These are phyloP conservation scores for Beauveria sp. DNA, from an alignment of 2,329 filamentous ascomycete species.

Conservation along the genomic window DNA sequence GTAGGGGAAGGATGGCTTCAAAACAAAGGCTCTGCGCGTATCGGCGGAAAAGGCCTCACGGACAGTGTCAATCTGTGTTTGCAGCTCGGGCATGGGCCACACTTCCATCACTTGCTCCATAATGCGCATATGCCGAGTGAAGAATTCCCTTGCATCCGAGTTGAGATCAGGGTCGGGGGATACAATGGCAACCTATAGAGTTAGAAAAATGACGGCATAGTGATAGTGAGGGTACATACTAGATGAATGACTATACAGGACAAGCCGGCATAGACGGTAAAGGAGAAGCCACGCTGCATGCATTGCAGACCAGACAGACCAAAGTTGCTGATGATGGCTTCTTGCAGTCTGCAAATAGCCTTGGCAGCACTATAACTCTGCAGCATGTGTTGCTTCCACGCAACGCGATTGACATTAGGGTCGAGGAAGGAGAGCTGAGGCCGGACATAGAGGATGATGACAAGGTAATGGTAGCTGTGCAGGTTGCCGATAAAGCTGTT, in stretches of 20 bases:
- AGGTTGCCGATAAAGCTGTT: slow-evolving; percentile 86
- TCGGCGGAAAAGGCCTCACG: slow-evolving; percentile 89
- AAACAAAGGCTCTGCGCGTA: slow-evolving; percentile 72
- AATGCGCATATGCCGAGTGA: slow-evolving; percentile 88
- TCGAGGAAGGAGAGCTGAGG: slow-evolving; percentile 78
- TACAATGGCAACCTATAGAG: slow-evolving; percentile 72
- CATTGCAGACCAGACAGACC: slow-evolving; percentile 75
- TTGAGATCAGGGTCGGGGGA: slow-evolving; percentile 88
- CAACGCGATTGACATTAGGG: slow-evolving; percentile 59
- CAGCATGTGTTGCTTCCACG: slow-evolving; percentile 84
- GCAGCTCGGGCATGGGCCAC: slow-evolving; percentile 85
- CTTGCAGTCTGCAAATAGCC: slow-evolving; percentile 76
- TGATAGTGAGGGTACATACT: slow-evolving; percentile 47
- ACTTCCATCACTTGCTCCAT: slow-evolving; percentile 75
- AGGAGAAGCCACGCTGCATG: slow-evolving; percentile 92
- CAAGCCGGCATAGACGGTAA: slow-evolving; percentile 85
- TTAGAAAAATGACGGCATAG: not conserved
- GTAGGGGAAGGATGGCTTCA: slow-evolving; percentile 83
- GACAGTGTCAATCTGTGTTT: slow-evolving; percentile 81
- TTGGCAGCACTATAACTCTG: slow-evolving; percentile 81
- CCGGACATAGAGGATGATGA: slow-evolving; percentile 77
- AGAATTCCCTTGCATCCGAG: slow-evolving; percentile 77
- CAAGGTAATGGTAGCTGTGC: slow-evolving; percentile 81
- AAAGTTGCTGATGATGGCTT: slow-evolving; percentile 69
- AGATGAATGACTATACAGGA: slow-evolving; percentile 90